Evolutionary conservation across 805 yeast species (phyloP), one percentile per base, ranked within the genome.

Genomic region (Henningerozyma blattae): DNA sequence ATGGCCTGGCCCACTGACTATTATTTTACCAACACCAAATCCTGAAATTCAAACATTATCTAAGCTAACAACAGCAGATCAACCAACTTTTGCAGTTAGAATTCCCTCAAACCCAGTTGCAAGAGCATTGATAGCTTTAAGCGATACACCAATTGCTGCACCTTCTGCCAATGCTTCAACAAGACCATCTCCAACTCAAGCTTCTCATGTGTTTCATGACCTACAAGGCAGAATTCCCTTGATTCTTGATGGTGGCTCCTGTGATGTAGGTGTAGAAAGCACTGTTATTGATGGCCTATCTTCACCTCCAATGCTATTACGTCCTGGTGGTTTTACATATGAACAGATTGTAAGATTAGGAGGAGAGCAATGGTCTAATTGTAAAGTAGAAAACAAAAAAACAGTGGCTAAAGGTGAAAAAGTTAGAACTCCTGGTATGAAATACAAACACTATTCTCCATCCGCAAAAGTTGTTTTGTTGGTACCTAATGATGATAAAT

Each of bases 121-220:
- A 0, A 64, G 98, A 40, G 94, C 97, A 0, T 61, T 91, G 30
- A 86, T 91, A 34, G 81, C 84, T 2, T 48, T 82, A 10, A 73
- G 93, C 34, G 91, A 86, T 43, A 70, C 81, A 2, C 97, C 98
- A 1, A 58, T 91, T 25, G 98, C 98, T 1, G 98, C 98, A 0
- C 98, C 98, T 0, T 84, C 95, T 1, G 98, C 98, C 2, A 91
- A 91, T 56, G 89, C 95, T 1, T 85, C 95, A 2, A 91, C 98
- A 0, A 64, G 85, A 33, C 98, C 98, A 1, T 81, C 94, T 15
- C 95, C 97, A 1, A 91, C 98, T 0, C 49, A 67, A 22, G 97
- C 98, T 1, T 58, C 67, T 8, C 98, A 91, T 53, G 98, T 91
- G 0, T 71, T 60, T 44, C 73, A 75, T 47, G 98, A 91, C 50